A percentile compares a stretch with the other conserved stretches of the same genome.
These are phyloP conservation scores for Sphagnum fallax DNA, from an alignment of 228 moss, liverwort and hornwort species.

Conservation along the genomic window DNA sequence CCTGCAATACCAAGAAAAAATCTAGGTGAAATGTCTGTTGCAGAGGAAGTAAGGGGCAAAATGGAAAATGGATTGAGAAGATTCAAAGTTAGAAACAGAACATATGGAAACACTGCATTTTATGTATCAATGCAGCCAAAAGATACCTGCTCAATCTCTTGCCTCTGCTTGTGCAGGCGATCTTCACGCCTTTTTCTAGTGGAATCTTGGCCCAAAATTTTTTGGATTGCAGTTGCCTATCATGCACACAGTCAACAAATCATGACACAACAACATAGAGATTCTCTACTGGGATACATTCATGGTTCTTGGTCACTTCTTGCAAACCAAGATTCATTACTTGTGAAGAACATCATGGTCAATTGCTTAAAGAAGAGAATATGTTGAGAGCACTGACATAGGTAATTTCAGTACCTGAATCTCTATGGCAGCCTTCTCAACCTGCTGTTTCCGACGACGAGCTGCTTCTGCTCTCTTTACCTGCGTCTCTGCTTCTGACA, in stretches of 20 bases:
- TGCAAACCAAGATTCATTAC: too few relatives aligned
- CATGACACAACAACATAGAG: too few relatives aligned
- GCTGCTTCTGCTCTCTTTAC: constrained; percentile 94
- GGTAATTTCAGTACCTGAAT: constrained; percentile 33
- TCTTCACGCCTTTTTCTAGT: constrained; percentile 95
- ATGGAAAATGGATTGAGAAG: too few relatives aligned
- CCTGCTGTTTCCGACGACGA: constrained; percentile 84
- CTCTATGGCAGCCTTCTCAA: constrained; percentile 86
- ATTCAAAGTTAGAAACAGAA: too few relatives aligned
- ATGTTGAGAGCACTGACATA: too few relatives aligned
- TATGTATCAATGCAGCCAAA: neutral
- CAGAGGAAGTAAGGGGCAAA: too few relatives aligned
- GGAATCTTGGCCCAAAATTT: constrained; percentile 91
- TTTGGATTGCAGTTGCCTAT: constrained; percentile 92
- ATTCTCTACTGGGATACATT: too few relatives aligned
- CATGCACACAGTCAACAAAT: neutral
- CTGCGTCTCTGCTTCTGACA: constrained; percentile 82
- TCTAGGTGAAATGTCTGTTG: neutral
- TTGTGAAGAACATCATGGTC: too few relatives aligned
- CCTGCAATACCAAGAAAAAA: constrained; percentile 30
- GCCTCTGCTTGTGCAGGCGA: constrained; percentile 79
- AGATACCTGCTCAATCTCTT: constrained; percentile 74
- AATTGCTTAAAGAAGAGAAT: too few relatives aligned
- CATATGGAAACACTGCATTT: too few relatives aligned
- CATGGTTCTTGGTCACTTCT: too few relatives aligned